Base-by-base conservation (phyloP, 176 grass and related monocot species). In the Secale cereale region DNA sequence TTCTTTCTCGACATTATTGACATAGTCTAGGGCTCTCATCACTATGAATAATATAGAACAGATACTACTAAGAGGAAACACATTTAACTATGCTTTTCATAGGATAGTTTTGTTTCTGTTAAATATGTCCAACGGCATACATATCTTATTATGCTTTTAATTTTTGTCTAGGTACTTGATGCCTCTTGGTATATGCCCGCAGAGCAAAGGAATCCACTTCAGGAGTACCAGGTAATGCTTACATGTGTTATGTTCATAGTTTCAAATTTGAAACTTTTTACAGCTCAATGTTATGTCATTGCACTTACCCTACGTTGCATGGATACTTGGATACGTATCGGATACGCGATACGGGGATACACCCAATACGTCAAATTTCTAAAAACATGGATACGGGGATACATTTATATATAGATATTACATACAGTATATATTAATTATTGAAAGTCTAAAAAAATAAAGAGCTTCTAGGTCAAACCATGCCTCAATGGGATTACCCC, bases 171-270 rank as follows among this genome's bases (percentile, higher is more conserved):
- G 97, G 90, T 99, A 73, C 78, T 99, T 60, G 97, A 99, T 85
- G 93, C 97, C 81, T 99, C 97, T 86, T 99, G 97, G 97, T 99
- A 99, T 65, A 99, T 99, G 93, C 93, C 93, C 50, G 86, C 82
- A 1, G 97, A 96, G 59, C 91, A 99, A 89, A 82, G 97, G 79
- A 99, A 92, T 65, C 88, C 97, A 3, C 87, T 99, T 80, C 97
- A 99, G 85, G 93, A 99, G 81, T 99, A 96, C 80, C 97, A 99
- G 93, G 97, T 96, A 70, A 10, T 2, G 48, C 28, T 62, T 79
- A n/a, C 2, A 1, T 50, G 37, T 84, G 7, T n/a, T 74, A 5
- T 19, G 48, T 33, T 48, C 64, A 6, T 9, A 10, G 78, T 86
- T 12, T 65, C 16, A 1, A 79, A 8, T 72, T 66, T 25, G 23